A percentile compares a stretch with the other conserved stretches of the same genome.
Evolutionary conservation across 163 green algal species (phyloP).

Genomic region (Volvox carteri): DNA sequence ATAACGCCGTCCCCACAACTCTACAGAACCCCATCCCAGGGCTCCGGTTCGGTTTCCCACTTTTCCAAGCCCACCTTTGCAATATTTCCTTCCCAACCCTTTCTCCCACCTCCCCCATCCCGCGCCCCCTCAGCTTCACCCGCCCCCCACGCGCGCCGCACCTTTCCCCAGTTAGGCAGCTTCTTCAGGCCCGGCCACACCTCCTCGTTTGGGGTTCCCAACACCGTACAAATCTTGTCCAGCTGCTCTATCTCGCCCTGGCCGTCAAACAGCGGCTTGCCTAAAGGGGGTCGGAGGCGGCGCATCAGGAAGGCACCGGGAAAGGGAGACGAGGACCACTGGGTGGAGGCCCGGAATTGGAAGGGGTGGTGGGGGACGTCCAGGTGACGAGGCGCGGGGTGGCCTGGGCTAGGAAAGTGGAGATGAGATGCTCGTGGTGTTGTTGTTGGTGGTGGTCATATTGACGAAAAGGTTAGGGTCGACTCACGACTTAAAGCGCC

Average conservation of each 20-base stretch:
- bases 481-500: too few species aligned
- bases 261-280: constrained; percentile 93
- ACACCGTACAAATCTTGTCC: constrained; percentile 87
- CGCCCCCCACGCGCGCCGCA: constrained; percentile 13
- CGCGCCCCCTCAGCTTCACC: background rate
- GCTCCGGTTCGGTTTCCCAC: too few species aligned
- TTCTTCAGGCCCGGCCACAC: constrained; percentile 80
- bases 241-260: constrained; percentile 94
- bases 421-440: too few species aligned
- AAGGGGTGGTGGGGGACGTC: background rate
- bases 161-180: constrained; percentile 71
- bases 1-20: too few species aligned
- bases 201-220: constrained; percentile 89
- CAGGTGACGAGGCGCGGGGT: background rate
- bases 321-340: background rate
- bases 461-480: too few species aligned
- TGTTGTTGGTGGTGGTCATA: too few species aligned
- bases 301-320: too few species aligned
- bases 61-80: too few species aligned
- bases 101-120: too few species aligned
- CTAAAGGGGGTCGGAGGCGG: background rate
- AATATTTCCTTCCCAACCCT: background rate
- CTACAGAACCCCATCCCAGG: too few species aligned
- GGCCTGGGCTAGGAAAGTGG: too few species aligned
- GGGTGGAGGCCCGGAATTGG: background rate